Evolutionary conservation across 306 rosid genomes (phyloP), one percentile per base, ranked within the genome.

Genomic region (Alnus rubra): DNA sequence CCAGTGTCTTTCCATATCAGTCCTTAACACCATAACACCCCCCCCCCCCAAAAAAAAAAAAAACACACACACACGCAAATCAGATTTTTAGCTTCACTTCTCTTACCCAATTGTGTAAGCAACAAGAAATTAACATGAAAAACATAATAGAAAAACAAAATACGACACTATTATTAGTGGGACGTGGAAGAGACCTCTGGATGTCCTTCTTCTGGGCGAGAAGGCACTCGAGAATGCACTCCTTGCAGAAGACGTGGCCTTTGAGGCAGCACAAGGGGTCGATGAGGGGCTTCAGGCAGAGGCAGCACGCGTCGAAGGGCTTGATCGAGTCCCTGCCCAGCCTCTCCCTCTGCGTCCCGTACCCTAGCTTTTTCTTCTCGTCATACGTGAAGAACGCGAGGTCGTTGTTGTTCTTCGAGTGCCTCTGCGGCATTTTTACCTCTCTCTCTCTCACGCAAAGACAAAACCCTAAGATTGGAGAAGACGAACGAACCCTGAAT

Each of bases 311-410:
- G 67, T 96, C 98, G 80, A 96, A 96, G 77, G 99, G 99, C 83
- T 96, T 96, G 69, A 96, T 93, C 13, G 99, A 96, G 76, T 93
- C 99, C 81, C 74, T 88, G 1, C 99, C 99, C 0, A 96, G 82
- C 71, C 99, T 84, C 93, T 96, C 99, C 87, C 82, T 90, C 88
- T 96, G 99, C 18, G 99, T 96, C 1, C 99, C 99, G 78, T 91
- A 96, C 0, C 99, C 97, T 1, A 95, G 94, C 82, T 91, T 90
- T 4, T 90, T 88, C 84, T 95, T 95, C 94, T 95, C 99, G 45
- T 95, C 99, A 67, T 96, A 96, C 45, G 99, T 96, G 96, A 96
- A 96, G 94, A 90, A 96, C 35, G 99, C 98, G 28, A 96, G 97
- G 71, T 96, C 99, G 79, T 95, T 93, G 91, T 95, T 95, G 88